These are phyloP conservation scores for Flaveria floridana DNA, from an alignment of 140 eudicot genomes.

Conservation along the genomic window DNA sequence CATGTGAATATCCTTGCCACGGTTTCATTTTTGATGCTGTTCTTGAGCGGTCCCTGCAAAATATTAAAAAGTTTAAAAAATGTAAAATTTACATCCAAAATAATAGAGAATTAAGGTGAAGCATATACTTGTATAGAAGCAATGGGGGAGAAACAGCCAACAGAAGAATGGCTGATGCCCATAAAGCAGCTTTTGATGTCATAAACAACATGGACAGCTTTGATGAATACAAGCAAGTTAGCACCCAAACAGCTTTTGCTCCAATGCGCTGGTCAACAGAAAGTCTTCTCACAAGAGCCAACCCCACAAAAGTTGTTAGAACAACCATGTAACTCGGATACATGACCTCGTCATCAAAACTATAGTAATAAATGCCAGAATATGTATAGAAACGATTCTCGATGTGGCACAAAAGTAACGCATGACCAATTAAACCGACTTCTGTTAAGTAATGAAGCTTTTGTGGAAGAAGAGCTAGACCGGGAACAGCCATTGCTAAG, in stretches of 20 bases:
- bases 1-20: slow-evolving; percentile 92
- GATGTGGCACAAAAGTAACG: slow-evolving; percentile 83
- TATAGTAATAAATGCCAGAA: slow-evolving; percentile 80
- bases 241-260: slow-evolving; percentile 83
- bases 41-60: slow-evolving; percentile 80
- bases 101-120: slow-evolving; percentile 20
- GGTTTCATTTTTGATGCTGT: slow-evolving; percentile 94
- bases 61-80: neutral
- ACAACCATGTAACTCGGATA: slow-evolving; percentile 94
- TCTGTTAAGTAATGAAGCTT: slow-evolving; percentile 70
- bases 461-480: slow-evolving; percentile 86
- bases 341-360: slow-evolving; percentile 95
- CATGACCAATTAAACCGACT: slow-evolving; percentile 73
- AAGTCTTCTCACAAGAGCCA: slow-evolving; percentile 86
- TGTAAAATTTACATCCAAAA: neutral
- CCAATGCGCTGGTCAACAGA: slow-evolving; percentile 72
- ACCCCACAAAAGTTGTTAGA: slow-evolving; percentile 75
- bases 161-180: slow-evolving; percentile 80
- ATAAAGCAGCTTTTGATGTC: slow-evolving; percentile 74
- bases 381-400: slow-evolving; percentile 82
- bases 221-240: slow-evolving; percentile 78
- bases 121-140: slow-evolving; percentile 80
- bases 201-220: slow-evolving; percentile 82
- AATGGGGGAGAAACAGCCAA: slow-evolving; percentile 91
- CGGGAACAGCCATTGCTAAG: slow-evolving; percentile 88